These are phyloP conservation scores for Diddensiella caesifluorescens DNA, from an alignment of 805 yeast genomes.

Conservation along the genomic window DNA sequence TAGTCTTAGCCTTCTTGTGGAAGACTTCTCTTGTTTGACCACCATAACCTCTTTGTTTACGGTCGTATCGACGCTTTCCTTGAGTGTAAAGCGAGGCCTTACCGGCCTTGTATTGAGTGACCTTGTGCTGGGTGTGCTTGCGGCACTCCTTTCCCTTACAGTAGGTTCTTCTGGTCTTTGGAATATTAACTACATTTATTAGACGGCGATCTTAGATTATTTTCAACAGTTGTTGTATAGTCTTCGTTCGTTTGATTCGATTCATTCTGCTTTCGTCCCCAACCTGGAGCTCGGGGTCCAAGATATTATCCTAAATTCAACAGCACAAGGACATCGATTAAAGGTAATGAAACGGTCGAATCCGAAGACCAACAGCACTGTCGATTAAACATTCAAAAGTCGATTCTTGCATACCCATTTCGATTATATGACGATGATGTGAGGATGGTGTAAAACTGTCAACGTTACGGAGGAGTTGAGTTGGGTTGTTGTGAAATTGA, in stretches of 20 bases:
- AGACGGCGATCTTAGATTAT: too few species aligned
- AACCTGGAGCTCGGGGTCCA: too few species aligned
- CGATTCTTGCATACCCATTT: slow-evolving; percentile 11
- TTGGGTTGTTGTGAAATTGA: neutral
- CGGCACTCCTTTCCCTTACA: slow-evolving; percentile 99
- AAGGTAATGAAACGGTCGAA: too few species aligned
- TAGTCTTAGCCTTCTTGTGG: slow-evolving; percentile 99
- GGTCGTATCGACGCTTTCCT: slow-evolving; percentile 99
- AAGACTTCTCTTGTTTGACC: slow-evolving; percentile 99
- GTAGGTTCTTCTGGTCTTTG: slow-evolving; percentile 99
- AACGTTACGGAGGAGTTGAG: neutral
- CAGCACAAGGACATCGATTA: too few species aligned
- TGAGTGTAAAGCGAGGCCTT: slow-evolving; percentile 98
- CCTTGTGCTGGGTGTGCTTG: slow-evolving; percentile 99
- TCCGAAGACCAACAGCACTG: too few species aligned
- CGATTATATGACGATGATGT: slow-evolving; percentile 4
- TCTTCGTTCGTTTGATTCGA: neutral
- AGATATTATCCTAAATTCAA: too few species aligned
- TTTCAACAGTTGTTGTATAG: neutral
- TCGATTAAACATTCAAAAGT: neutral
- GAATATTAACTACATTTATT: slow-evolving; percentile 96
- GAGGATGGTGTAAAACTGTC: neutral
- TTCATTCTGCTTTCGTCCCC: too few species aligned
- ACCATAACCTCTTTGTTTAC: slow-evolving; percentile 99
- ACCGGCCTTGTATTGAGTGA: slow-evolving; percentile 99